Evolutionary conservation across 768 basidiomycete genomes (phyloP).

Genomic region (Kwoniella pini): DNA sequence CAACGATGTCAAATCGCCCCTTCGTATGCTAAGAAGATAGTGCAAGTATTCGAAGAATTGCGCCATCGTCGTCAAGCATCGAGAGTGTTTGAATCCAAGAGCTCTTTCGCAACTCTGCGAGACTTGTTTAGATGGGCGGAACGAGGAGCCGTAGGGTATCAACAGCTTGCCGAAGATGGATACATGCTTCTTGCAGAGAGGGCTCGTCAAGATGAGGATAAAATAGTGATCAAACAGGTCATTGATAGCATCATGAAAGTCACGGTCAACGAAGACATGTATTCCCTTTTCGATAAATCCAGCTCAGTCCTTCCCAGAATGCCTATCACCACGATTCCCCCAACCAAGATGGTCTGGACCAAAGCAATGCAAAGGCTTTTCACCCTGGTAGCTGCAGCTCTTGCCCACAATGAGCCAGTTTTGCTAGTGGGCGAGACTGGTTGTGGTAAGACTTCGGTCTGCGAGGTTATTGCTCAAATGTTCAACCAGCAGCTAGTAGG

Average conservation of each 20-base stretch:
- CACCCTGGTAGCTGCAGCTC: constrained; percentile 75
- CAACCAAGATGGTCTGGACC: constrained; percentile 78
- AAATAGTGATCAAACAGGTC: constrained; percentile 83
- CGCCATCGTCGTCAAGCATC: constrained; percentile 87
- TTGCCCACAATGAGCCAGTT: constrained; percentile 89
- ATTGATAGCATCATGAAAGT: constrained; percentile 89
- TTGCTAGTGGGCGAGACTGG: constrained; percentile 96
- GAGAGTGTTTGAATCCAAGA: constrained; percentile 95
- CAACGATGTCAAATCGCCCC: constrained; percentile 90
- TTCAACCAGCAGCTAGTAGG: constrained; percentile 64
- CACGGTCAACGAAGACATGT: constrained; percentile 73
- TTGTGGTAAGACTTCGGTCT: constrained; percentile 95
- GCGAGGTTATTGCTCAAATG: constrained; percentile 79
- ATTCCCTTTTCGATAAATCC: constrained; percentile 56
- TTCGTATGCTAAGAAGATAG: constrained; percentile 86
- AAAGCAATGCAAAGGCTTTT: constrained; percentile 87
- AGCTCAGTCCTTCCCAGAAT: constrained; percentile 37
- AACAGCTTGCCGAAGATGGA: constrained; percentile 91
- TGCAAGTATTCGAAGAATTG: constrained; percentile 85
- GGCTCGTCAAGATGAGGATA: constrained; percentile 79
- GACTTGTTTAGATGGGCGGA: constrained; percentile 98
- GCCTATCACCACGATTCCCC: constrained; percentile 25
- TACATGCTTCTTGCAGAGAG: constrained; percentile 97
- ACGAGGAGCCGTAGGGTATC: constrained; percentile 81
- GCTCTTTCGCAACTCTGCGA: constrained; percentile 92